A percentile compares a stretch with the other conserved stretches of the same genome.
These are phyloP conservation scores for Ricinus communis DNA, from an alignment of 345 rosid genomes.

Conservation along the genomic window DNA sequence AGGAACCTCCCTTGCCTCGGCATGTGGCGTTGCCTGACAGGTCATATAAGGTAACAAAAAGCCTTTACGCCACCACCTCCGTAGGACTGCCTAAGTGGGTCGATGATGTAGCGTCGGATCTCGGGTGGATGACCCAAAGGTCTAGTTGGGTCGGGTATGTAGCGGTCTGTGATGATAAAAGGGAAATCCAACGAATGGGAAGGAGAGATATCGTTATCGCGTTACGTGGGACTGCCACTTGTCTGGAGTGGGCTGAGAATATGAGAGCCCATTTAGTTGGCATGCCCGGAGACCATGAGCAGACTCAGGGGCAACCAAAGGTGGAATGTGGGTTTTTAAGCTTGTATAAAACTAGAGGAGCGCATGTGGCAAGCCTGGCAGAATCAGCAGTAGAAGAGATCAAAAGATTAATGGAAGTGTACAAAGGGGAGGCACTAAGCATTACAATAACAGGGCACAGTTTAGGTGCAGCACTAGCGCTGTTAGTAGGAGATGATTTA, in stretches of 20 bases:
- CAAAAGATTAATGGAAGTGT: conserved; percentile 21
- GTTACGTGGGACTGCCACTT: conserved; percentile 89
- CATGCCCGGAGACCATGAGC: conserved; percentile 1
- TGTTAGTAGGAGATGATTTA: conserved; percentile 26
- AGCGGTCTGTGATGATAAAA: conserved; percentile 76
- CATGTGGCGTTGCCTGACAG: conserved; percentile 67
- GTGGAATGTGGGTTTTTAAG: conserved; percentile 34
- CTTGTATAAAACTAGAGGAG: conserved; percentile 29
- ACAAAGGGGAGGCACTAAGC: conserved; percentile 33
- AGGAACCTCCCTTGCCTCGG: conserved; percentile 50
- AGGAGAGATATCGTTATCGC: conserved; percentile 92
- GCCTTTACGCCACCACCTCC: conserved; percentile 86
- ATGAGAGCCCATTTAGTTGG: conserved; percentile 49
- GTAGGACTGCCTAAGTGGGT: conserved; percentile 85
- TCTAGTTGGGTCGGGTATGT: conserved; percentile 96
- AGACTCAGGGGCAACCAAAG: conserved; percentile 13
- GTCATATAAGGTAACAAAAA: conserved; percentile 69
- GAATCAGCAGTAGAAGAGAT: conserved; percentile 24
- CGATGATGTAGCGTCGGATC: conserved; percentile 76
- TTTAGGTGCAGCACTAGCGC: conserved; percentile 32
- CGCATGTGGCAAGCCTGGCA: conserved; percentile 24
- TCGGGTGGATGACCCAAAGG: conserved; percentile 91
- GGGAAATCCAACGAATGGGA: conserved; percentile 92
- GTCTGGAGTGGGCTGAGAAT: conserved; percentile 96
- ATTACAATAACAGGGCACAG: conserved; percentile 37